A percentile compares a stretch with the other conserved stretches of the same genome.
These are phyloP conservation scores for Salix dunnii DNA, from an alignment of 345 rosid species.

Conservation along the genomic window DNA sequence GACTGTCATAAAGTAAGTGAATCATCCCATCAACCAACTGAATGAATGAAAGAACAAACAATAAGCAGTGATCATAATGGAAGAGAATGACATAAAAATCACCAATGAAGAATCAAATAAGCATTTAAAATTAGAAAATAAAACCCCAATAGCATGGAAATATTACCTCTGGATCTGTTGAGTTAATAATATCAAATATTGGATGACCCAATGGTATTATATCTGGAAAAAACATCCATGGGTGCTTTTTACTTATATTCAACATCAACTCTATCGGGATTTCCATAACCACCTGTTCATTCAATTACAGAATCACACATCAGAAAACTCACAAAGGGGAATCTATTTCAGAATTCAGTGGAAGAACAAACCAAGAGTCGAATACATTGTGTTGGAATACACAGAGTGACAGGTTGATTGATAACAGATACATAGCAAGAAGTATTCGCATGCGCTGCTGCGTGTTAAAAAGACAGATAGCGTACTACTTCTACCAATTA, in stretches of 20 bases:
- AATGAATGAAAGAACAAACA: conserved; percentile 1
- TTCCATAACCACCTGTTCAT: conserved; percentile 79
- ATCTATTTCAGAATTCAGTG: not conserved
- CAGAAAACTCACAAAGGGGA: not conserved
- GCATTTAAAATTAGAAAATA: not conserved
- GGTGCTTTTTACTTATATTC: conserved; percentile 74
- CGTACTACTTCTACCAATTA: not conserved
- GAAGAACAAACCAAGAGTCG: not conserved
- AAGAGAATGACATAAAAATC: conserved; percentile 4
- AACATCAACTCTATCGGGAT: conserved; percentile 89
- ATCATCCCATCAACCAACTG: conserved; percentile 1
- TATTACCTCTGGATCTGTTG: conserved; percentile 82
- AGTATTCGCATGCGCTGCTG: not conserved
- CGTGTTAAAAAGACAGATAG: not conserved
- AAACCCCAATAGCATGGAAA: not conserved
- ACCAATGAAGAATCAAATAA: not conserved
- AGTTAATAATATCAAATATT: conserved; percentile 83
- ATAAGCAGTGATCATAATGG: not conserved
- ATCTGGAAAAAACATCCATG: conserved; percentile 99
- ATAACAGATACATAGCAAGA: not conserved
- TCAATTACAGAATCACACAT: conserved; percentile 11
- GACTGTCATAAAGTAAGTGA: not conserved
- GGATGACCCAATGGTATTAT: conserved; percentile 88
- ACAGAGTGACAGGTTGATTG: not conserved
- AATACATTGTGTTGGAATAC: not conserved